Evolutionary conservation across 1,284 basidiomycete species (phyloP).

Genomic region (Cutaneotrichosporon daszewskae): DNA sequence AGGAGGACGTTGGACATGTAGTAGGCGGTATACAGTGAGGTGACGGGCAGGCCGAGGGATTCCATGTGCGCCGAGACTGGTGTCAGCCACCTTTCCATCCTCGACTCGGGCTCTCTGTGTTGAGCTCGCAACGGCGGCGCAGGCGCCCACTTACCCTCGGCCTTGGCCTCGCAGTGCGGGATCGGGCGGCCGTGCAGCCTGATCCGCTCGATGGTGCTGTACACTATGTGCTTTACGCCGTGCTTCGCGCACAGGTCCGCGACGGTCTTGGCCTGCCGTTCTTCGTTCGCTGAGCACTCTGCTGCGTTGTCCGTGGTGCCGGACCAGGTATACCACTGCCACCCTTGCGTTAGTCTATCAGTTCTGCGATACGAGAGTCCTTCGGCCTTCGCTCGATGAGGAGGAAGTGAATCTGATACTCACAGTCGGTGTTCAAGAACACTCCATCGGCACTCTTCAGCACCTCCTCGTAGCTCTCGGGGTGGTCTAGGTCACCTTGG

Average conservation of each 20-base stretch:
- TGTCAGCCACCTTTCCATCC: too few species aligned
- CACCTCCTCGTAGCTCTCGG: background rate
- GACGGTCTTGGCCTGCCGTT: background rate
- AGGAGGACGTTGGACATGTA: constrained; percentile 10
- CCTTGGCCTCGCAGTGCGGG: constrained; percentile 15
- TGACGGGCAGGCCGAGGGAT: constrained; percentile 1
- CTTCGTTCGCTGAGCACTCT: background rate
- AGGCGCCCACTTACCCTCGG: constrained; percentile 3
- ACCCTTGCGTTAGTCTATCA: background rate
- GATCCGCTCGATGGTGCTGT: constrained; percentile 13
- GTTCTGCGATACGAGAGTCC: too few species aligned
- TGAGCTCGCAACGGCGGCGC: background rate
- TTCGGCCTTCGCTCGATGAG: too few species aligned
- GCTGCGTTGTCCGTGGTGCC: background rate
- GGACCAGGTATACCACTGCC: background rate
- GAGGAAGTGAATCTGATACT: too few species aligned
- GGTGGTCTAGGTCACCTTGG: constrained; percentile 2
- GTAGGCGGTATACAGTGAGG: constrained; percentile 6
- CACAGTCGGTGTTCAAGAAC: constrained; percentile 5
- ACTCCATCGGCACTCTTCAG: constrained; percentile 5
- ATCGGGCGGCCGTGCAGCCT: constrained; percentile 4
- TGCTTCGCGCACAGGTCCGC: background rate
- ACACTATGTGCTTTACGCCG: constrained; percentile 2
- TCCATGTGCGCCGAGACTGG: constrained; percentile 6
- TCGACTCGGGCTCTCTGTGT: too few species aligned